Evolutionary conservation across 2,329 filamentous ascomycete species (phyloP).

Genomic region (Colletotrichum euphorbiae): DNA sequence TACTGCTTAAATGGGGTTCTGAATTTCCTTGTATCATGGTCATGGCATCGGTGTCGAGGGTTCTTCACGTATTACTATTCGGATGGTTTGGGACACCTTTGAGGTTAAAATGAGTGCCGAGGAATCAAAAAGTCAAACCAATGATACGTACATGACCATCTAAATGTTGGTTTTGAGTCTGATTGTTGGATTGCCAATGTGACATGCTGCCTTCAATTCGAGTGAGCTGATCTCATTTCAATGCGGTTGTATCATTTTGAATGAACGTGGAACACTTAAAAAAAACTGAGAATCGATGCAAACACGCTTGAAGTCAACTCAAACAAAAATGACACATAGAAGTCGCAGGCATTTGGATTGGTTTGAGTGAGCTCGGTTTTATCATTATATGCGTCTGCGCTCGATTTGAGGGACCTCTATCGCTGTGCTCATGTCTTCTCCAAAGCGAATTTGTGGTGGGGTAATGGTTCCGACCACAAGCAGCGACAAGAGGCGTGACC

Average conservation of each 20-base stretch:
- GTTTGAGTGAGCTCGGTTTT: too few species aligned
- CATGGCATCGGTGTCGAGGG: slow-evolving; percentile 68
- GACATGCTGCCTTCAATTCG: neutral
- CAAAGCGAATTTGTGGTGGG: slow-evolving; percentile 13
- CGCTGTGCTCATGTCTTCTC: too few species aligned
- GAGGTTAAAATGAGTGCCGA: slow-evolving; percentile 41
- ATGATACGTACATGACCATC: slow-evolving; percentile 39
- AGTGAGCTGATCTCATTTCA: too few species aligned
- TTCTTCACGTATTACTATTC: slow-evolving; percentile 47
- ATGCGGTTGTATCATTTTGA: too few species aligned
- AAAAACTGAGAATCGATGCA: too few species aligned
- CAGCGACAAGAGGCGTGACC: slow-evolving; percentile 10
- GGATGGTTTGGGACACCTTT: slow-evolving; percentile 41
- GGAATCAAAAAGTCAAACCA: slow-evolving; percentile 42
- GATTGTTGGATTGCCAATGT: neutral
- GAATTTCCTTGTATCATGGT: slow-evolving; percentile 58
- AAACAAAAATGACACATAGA: too few species aligned
- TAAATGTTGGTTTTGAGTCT: neutral
- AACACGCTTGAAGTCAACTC: too few species aligned
- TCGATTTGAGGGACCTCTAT: too few species aligned
- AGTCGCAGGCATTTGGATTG: too few species aligned
- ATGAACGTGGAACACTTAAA: too few species aligned
- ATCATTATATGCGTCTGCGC: too few species aligned
- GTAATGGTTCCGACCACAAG: neutral
- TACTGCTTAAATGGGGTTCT: slow-evolving; percentile 54